Base-by-base conservation (phyloP, 73 alveolate species). In the Paramecium sonneborni region DNA sequence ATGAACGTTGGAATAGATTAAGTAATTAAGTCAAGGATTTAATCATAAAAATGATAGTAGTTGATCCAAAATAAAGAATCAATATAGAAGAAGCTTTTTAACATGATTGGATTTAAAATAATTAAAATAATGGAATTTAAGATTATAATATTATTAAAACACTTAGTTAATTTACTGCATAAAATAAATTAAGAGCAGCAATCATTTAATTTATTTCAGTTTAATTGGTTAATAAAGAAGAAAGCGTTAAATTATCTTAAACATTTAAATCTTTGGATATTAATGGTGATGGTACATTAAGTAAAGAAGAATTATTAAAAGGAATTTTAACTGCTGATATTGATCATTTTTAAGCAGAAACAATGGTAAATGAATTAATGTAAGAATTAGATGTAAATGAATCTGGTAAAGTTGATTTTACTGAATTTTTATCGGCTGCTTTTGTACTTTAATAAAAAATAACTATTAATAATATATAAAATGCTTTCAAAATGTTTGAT, bases 101-200 rank as follows among this genome's bases (percentile, higher is more conserved):
- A 35, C 98, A 95, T 84, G 92, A 88, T 20, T 95, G 98, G 97
- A 67, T 95, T 35, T 23, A 82, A 44, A 46, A 82, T 26, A 62
- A 62, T 62, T 21, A 62, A 6, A 32, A 62, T 26, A 26, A 30
- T 4, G 44, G 14, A 0, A 26, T 62, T 1, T 43, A 62, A 72
- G 57, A 72, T 72, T 20, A 9, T 15, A 37, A 72, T 72, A 35
- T 72, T 3, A 72, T 72, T 5, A 0, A 35, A 72, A 72, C 20
- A 4, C 57, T 72, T 12, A 37, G 86, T 28, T 38, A 72, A 11
- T 72, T 72, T 72, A 15, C 58, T 34, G 86, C 58, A 15, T 6
- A 35, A 35, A 72, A 72, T 72, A 72, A 72, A 72, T 38, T 72
- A 32, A 72, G 57, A 34, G 55, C 55, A 34, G 86, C 86, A 4